A percentile compares a stretch with the other conserved stretches of the same genome.
Conservation (phyloP, 2,329 filamentous ascomycete species). For the Aureobasidium sp. region DNA sequence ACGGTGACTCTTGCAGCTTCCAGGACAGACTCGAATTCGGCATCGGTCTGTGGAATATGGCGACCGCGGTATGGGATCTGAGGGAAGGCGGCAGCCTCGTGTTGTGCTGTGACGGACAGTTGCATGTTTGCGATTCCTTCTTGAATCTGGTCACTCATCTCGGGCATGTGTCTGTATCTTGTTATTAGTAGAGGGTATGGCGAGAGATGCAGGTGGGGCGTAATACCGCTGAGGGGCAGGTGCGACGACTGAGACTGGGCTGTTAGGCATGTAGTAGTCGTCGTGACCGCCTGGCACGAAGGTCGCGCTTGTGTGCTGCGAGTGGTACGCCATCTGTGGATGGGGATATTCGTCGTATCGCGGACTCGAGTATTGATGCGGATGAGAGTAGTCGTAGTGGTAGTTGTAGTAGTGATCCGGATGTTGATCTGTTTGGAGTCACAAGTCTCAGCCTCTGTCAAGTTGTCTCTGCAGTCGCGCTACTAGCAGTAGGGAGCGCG, state of each 20-base stretch:
- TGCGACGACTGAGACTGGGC: constrained; percentile 55
- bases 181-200: neutral
- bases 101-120: constrained; percentile 28
- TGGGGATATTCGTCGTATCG: no score
- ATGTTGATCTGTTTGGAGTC: neutral
- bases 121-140: constrained; percentile 88
- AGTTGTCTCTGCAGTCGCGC: neutral
- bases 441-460: constrained; percentile 7
- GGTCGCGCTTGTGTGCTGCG: constrained; percentile 41
- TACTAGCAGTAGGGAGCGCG: neutral
- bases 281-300: constrained; percentile 62
- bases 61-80: constrained; percentile 69
- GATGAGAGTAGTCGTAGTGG: neutral
- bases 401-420: neutral
- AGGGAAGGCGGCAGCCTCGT: constrained; percentile 52
- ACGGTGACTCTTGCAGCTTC: constrained; percentile 79
- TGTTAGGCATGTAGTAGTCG: constrained; percentile 57
- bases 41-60: constrained; percentile 87
- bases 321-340: constrained; percentile 1
- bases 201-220: constrained; percentile 20
- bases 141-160: constrained; percentile 95
- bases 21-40: constrained; percentile 84
- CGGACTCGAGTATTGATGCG: neutral
- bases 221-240: constrained; percentile 61
- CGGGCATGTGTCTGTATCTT: constrained; percentile 69